Evolutionary conservation across 305 asterid species (phyloP).

Genomic region (Rubia tinctorum): DNA sequence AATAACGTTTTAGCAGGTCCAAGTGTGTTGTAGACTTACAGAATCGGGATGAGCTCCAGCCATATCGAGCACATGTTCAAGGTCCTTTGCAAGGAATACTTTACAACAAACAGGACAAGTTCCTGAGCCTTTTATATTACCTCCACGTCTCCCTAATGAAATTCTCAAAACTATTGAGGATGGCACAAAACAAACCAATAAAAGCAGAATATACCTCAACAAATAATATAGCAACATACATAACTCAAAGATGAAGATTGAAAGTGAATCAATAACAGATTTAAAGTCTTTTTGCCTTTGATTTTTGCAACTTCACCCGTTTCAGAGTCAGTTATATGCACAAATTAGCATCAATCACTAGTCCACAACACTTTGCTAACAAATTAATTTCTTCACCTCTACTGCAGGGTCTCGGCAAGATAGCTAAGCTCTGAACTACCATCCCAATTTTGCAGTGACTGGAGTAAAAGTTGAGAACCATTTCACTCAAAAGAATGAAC

Average conservation of each 20-base stretch:
- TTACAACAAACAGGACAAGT: constrained; percentile 82
- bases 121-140: constrained; percentile 46
- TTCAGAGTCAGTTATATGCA: neutral
- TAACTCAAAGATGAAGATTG: neutral
- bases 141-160: constrained; percentile 32
- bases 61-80: constrained; percentile 78
- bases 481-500: neutral
- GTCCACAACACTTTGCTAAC: neutral
- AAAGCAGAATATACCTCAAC: no score
- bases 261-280: neutral
- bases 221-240: neutral
- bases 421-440: neutral
- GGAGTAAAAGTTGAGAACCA: neutral
- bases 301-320: neutral
- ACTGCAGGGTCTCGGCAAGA: neutral
- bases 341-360: neutral
- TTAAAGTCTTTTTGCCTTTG: neutral
- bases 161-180: neutral
- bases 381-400: neutral
- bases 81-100: constrained; percentile 72
- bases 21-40: constrained; percentile 40
- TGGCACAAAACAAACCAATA: neutral
- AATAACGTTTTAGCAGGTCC: constrained; percentile 5
- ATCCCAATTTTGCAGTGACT: neutral
- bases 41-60: constrained; percentile 42